phyloP scores from a whole-genome alignment of 2,329 filamentous ascomycete genomes.

The Apiospora arundinis region DNA sequence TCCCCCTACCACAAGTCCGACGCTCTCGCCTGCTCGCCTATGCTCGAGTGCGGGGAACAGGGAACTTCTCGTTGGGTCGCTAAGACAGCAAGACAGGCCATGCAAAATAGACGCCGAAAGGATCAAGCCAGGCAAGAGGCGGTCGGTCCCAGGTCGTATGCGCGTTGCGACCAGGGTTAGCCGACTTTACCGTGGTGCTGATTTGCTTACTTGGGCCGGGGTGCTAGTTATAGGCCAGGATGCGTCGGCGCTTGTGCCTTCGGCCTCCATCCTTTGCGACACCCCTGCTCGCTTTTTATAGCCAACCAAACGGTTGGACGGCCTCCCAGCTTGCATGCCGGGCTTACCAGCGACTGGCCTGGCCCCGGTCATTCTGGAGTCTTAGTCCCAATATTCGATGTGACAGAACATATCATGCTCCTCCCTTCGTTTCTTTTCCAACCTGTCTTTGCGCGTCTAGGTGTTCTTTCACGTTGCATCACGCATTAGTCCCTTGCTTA shows the following conservation, averaged over 20 bases:
- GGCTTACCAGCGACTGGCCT: constrained; percentile 25
- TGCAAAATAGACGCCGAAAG: constrained; percentile 7
- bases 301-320: constrained; percentile 41
- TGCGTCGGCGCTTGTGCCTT: constrained; percentile 47
- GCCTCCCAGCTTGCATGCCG: constrained; percentile 33
- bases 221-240: constrained; percentile 34
- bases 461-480: constrained; percentile 33
- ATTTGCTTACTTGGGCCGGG: constrained; percentile 36
- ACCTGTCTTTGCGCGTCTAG: constrained; percentile 37
- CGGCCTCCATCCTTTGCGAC: constrained; percentile 34
- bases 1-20: background rate
- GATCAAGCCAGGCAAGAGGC: background rate
- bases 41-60: constrained; percentile 2
- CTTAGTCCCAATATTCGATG: constrained; percentile 17
- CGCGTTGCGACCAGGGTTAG: constrained; percentile 26
- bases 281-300: constrained; percentile 41
- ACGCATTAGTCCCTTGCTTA: constrained; percentile 40
- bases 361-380: constrained; percentile 14
- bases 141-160: constrained; percentile 15
- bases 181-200: constrained; percentile 33
- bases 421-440: constrained; percentile 26
- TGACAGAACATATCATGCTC: constrained; percentile 22
- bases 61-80: constrained; percentile 2
- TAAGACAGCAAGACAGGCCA: background rate
- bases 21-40: background rate